Base-by-base conservation (phyloP, 2,329 filamentous ascomycete genomes). In the Venturia effusa region DNA sequence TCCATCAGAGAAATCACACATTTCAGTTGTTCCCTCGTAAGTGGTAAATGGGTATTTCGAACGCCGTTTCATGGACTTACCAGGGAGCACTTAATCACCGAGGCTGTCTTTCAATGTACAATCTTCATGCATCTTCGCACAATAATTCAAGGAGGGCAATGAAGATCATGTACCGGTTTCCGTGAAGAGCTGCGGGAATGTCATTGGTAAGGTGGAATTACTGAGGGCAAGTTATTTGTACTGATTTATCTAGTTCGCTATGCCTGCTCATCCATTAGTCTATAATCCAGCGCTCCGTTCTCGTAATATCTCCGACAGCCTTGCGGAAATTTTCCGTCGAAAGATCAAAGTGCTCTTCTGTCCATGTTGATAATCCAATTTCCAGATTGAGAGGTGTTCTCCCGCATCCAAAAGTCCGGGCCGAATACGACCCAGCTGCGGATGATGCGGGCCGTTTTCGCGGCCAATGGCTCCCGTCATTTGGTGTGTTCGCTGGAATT, bases 301-400 rank as follows among this genome's bases (percentile, higher is more conserved):
- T 72, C 83, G 88, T 10, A 86, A 80, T 5, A 78, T 88, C 32
- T 70, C 82, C 0, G 87, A 89, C 69, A 81, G 79, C 4, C 81
- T 93, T 1, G 80, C 80, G 0, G 65, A 68, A n/a, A 3, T 70
- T 77, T 32, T 88, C 90, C 70, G 78, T 92, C 32, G 89, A 92
- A 73, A 89, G 81, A n/a, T 88, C 85, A 17, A 89, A 92, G 74
- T 92, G 88, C 76, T 92, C 89, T 73, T 81, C 92, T 62, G 85
- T 90, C 64, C 88, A 90, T 70, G 83, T 84, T 1, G 88, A 90
- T 69, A 90, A 90, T 68, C 83, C 83, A 1, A 74, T 85, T 5
- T 80, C 80, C 4, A 70, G 62, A 1, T 68, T 64, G 7, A 73
- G 77, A 63, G 85, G 87, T 61, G 84, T 90, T 6, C 90, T 80